Evolutionary conservation across 768 basidiomycete species (phyloP).

Genomic region (Agaricus subrufescens): DNA sequence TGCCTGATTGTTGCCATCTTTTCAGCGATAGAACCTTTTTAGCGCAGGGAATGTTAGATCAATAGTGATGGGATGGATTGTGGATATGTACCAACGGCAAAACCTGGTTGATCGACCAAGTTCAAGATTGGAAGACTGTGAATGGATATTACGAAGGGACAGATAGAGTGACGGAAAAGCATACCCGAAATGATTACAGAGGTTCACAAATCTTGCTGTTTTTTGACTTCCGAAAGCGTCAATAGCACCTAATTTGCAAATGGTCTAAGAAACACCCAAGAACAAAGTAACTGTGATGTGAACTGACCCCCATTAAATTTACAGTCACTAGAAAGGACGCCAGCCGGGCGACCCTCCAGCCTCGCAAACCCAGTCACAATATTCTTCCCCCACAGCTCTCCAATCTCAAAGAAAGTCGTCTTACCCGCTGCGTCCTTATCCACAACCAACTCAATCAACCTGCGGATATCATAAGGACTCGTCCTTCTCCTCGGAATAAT

Average conservation of each 20-base stretch:
- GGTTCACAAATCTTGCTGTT: conserved; percentile 28
- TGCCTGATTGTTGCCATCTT: conserved; percentile 34
- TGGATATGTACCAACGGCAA: conserved; percentile 27
- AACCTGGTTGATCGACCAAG: conserved; percentile 36
- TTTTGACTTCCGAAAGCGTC: conserved; percentile 36
- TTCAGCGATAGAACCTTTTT: conserved; percentile 29
- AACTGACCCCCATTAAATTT: conserved; percentile 30
- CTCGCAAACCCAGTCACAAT: conserved; percentile 36
- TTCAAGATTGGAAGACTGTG: conserved; percentile 32
- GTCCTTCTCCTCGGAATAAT: conserved; percentile 32
- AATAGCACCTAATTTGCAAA: conserved; percentile 25
- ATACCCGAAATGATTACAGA: conserved; percentile 39
- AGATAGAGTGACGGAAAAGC: background rate
- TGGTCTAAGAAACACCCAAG: too few relatives aligned
- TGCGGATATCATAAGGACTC: conserved; percentile 31
- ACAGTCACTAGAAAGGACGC: conserved; percentile 34
- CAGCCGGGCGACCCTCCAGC: conserved; percentile 28
- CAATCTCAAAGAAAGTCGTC: conserved; percentile 33
- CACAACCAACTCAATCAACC: conserved; percentile 28
- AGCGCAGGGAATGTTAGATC: background rate
- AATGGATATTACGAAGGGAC: background rate
- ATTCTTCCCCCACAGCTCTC: conserved; percentile 29
- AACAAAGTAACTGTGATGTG: background rate
- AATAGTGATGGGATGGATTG: background rate
- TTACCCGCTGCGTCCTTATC: conserved; percentile 18